Evolutionary conservation across 2,329 filamentous ascomycete species (phyloP).

Genomic region (Cercospora brassicicola): DNA sequence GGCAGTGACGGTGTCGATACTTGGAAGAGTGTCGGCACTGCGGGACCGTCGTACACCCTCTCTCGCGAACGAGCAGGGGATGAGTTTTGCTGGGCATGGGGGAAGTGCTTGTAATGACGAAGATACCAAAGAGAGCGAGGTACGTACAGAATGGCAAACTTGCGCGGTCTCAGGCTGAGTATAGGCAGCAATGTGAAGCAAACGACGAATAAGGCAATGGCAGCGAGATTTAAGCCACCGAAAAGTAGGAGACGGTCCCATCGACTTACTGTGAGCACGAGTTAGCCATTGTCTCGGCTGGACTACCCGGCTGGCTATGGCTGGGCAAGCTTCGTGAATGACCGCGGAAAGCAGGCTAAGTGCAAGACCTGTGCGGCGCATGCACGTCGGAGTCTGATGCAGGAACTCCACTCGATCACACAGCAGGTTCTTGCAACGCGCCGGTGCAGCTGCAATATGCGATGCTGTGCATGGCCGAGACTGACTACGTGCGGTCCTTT

Average conservation of each 20-base stretch:
- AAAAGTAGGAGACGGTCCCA: slow-evolving; percentile 97
- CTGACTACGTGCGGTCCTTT: slow-evolving; percentile 25
- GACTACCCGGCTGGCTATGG: slow-evolving; percentile 21
- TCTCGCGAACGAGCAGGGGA: slow-evolving; percentile 17
- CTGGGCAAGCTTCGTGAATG: slow-evolving; percentile 18
- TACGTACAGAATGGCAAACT: slow-evolving; percentile 96
- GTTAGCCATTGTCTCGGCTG: slow-evolving; percentile 40
- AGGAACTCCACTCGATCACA: slow-evolving; percentile 34
- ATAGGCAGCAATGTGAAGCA: slow-evolving; percentile 89
- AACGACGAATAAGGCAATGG: slow-evolving; percentile 86
- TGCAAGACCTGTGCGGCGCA: slow-evolving; percentile 23
- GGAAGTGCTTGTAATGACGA: slow-evolving; percentile 16
- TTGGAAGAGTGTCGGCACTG: slow-evolving; percentile 20
- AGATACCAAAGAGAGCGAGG: slow-evolving; percentile 15
- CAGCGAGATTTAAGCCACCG: slow-evolving; percentile 83
- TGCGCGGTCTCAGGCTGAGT: slow-evolving; percentile 76
- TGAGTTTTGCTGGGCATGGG: slow-evolving; percentile 19
- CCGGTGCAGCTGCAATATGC: slow-evolving; percentile 19
- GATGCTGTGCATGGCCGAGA: slow-evolving; percentile 29
- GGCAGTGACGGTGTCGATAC: slow-evolving; percentile 21
- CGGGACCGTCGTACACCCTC: slow-evolving; percentile 30
- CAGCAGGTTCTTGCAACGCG: slow-evolving; percentile 21
- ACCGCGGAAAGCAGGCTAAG: slow-evolving; percentile 14
- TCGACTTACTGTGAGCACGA: slow-evolving; percentile 71
- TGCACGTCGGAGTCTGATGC: slow-evolving; percentile 30